Evolutionary conservation across 2,329 filamentous ascomycete species (phyloP).

Genomic region (Microascus cirrosus): DNA sequence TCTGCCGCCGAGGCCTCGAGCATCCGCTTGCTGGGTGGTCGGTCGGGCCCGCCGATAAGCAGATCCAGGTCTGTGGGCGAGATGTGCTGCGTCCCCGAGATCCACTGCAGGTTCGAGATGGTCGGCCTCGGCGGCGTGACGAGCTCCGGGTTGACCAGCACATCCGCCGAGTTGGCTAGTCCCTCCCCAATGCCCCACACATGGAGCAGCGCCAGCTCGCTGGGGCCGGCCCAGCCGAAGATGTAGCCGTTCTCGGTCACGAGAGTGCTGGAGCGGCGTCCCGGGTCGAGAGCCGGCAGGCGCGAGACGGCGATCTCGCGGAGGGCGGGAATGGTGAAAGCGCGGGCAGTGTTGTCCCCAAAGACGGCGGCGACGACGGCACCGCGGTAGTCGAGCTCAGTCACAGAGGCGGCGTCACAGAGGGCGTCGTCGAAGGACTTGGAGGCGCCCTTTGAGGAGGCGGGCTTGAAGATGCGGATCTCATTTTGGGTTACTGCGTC

Average conservation of each 20-base stretch:
- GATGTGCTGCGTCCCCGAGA: slow-evolving; percentile 86
- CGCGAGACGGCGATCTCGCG: slow-evolving; percentile 67
- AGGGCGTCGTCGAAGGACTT: slow-evolving; percentile 77
- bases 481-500: slow-evolving; percentile 53
- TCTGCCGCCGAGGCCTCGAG: slow-evolving; percentile 68
- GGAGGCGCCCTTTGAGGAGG: slow-evolving; percentile 77
- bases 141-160: slow-evolving; percentile 66
- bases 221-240: slow-evolving; percentile 79
- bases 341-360: slow-evolving; percentile 67
- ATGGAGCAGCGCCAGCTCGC: slow-evolving; percentile 72
- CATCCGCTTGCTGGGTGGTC: slow-evolving; percentile 84
- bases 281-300: slow-evolving; percentile 61
- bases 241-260: slow-evolving; percentile 74
- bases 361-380: slow-evolving; percentile 77
- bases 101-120: slow-evolving; percentile 94
- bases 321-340: slow-evolving; percentile 76
- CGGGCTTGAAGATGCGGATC: slow-evolving; percentile 79
- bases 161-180: slow-evolving; percentile 55
- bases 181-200: slow-evolving; percentile 68
- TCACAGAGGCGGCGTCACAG: slow-evolving; percentile 71
- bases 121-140: slow-evolving; percentile 71
- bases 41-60: slow-evolving; percentile 77
- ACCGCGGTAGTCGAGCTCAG: slow-evolving; percentile 62
- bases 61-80: slow-evolving; percentile 80
- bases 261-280: slow-evolving; percentile 55